phyloP scores from a whole-genome alignment of 2,329 filamentous ascomycete genomes.

The Talaromyces amestolkiae region DNA sequence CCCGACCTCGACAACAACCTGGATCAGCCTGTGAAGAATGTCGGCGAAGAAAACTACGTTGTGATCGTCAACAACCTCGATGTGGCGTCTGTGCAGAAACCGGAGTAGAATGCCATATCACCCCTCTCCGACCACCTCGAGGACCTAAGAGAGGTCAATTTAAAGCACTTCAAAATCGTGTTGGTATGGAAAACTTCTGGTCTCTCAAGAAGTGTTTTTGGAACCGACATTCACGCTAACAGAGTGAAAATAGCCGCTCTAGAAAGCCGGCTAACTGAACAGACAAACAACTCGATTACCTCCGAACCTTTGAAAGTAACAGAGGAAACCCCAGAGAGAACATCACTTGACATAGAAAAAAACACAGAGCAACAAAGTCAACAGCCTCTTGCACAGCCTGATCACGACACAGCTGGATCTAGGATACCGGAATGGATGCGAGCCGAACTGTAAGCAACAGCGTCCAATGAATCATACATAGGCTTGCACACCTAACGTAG shows the following conservation, averaged over 20 bases:
- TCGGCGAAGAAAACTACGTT: conserved; percentile 57
- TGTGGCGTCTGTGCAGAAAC: conserved; percentile 35
- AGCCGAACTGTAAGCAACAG: conserved; percentile 17
- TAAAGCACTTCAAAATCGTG: conserved; percentile 23
- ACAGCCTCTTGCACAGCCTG: not conserved
- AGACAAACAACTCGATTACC: not conserved
- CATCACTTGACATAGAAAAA: not conserved
- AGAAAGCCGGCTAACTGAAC: conserved; percentile 3
- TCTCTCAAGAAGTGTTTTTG: not conserved
- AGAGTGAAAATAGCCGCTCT: not conserved
- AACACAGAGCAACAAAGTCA: not conserved
- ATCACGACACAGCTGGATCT: not conserved
- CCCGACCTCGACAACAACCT: conserved; percentile 25
- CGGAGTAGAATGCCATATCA: conserved; percentile 21
- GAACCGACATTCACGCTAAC: not conserved
- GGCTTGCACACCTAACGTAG: not conserved
- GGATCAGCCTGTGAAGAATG: conserved; percentile 35
- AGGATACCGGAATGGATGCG: conserved; percentile 14
- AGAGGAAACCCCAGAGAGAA: not conserved
- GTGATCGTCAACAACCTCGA: conserved; percentile 54
- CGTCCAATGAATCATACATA: not conserved
- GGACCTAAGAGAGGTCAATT: conserved; percentile 27
- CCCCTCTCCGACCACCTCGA: conserved; percentile 20
- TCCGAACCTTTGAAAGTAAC: not conserved
- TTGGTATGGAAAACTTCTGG: not conserved